phyloP scores from a whole-genome alignment of 768 basidiomycete genomes.

The Mycena maculata region DNA sequence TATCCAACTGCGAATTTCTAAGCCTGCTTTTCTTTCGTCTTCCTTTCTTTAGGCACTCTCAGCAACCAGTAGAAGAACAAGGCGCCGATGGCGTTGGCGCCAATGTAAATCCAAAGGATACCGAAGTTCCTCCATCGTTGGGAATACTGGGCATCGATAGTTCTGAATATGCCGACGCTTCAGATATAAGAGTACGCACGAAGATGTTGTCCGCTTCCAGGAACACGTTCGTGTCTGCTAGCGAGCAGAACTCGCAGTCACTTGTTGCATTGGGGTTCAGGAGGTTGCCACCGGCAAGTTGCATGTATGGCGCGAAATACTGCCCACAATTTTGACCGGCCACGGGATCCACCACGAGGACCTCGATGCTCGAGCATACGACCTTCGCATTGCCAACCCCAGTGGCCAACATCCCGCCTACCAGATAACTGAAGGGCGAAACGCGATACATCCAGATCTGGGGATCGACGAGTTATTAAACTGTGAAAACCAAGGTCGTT shows the following conservation, averaged over 20 bases:
- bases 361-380: constrained; percentile 64
- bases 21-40: constrained; percentile 2
- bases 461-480: not conserved
- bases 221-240: constrained; percentile 69
- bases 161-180: constrained; percentile 52
- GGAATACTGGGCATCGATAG: constrained; percentile 60
- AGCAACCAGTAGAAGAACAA: constrained; percentile 28
- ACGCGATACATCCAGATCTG: constrained; percentile 54
- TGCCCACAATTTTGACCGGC: constrained; percentile 61
- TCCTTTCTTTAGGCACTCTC: constrained; percentile 31
- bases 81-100: constrained; percentile 60
- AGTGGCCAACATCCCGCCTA: constrained; percentile 45
- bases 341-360: constrained; percentile 64
- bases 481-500: not conserved
- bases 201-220: constrained; percentile 65
- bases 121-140: constrained; percentile 68
- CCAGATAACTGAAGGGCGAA: constrained; percentile 50
- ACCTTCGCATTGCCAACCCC: constrained; percentile 46
- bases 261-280: constrained; percentile 62
- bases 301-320: constrained; percentile 65
- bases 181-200: constrained; percentile 62
- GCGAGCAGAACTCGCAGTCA: constrained; percentile 71
- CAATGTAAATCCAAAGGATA: constrained; percentile 58
- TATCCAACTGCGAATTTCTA: not conserved
- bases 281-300: constrained; percentile 65